Conservation (phyloP, 352 stramenopile genomes). For the Phytopythium mirpurense region DNA sequence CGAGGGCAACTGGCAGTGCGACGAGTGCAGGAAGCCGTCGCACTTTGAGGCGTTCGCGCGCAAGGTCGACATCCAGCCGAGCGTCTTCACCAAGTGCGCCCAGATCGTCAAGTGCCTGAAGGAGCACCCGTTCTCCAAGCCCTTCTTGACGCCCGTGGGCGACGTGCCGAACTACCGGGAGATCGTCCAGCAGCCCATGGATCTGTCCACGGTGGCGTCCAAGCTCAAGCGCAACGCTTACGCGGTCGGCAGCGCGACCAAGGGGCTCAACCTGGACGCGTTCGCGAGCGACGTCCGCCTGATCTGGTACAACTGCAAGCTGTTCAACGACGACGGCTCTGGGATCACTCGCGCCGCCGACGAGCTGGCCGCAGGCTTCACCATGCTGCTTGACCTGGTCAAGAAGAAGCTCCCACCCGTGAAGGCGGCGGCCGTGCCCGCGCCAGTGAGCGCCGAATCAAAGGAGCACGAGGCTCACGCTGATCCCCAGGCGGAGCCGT, state of each 20-base stretch:
- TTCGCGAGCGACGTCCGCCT: conserved; percentile 78
- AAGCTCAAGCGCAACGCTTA: conserved; percentile 65
- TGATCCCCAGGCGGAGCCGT: background rate
- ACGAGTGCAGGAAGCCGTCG: conserved; percentile 68
- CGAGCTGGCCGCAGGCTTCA: conserved; percentile 58
- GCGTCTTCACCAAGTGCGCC: conserved; percentile 53
- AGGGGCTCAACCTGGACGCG: conserved; percentile 34
- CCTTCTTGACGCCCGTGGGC: conserved; percentile 69
- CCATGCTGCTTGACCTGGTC: conserved; percentile 45
- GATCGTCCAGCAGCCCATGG: conserved; percentile 82
- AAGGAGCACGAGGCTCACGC: background rate
- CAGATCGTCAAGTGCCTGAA: conserved; percentile 69
- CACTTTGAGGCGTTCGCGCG: conserved; percentile 49
- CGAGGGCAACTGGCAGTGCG: conserved; percentile 79
- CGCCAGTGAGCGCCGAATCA: background rate
- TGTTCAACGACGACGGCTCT: conserved; percentile 82
- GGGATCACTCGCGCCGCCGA: conserved; percentile 72
- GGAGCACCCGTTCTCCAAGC: conserved; percentile 73
- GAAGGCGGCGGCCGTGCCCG: too few relatives aligned
- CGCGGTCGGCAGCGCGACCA: conserved; percentile 31
- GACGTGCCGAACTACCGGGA: conserved; percentile 67
- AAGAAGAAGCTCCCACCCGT: background rate
- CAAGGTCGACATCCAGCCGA: conserved; percentile 42
- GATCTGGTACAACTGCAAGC: conserved; percentile 80
- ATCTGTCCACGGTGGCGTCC: conserved; percentile 64